Evolutionary conservation across 495 filamentous ascomycete species (phyloP), one percentile per base, ranked within the genome.

Genomic region (Talaromyces wortmannii): DNA sequence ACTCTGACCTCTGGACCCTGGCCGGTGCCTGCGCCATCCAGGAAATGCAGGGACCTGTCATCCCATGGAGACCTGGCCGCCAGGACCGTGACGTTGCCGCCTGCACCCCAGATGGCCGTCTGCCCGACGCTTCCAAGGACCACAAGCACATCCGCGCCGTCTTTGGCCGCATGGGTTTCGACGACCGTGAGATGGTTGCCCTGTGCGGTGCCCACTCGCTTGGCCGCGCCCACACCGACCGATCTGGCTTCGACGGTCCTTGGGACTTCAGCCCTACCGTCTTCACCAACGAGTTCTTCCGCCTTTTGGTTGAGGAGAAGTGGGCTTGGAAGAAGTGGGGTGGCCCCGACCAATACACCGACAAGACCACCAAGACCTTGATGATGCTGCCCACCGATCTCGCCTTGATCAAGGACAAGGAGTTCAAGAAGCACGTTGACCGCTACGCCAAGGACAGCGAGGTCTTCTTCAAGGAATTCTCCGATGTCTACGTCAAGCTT

Each of bases 311-410:
- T 40, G 83, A 89, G 17, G 91, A 96, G 84, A 95, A 95, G 79
- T 98, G 94, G 94, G 71, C 79, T 62, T 86, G 79, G 76, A 84
- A 82, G 75, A 96, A 96, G 84, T 97, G 94, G 94, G 83, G 92
- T 66, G 94, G 94, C 16, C 91, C 91, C 36, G 78, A 78, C 64
- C 81, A 95, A 80, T 92, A 82, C 70, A 81, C 91, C 71, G 94
- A 98, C 75, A 84, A 86, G 72, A 78, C 73, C 65, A 91, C 84
- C 61, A 89, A 91, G 79, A 80, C 80, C 48, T 75, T 98, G 61
- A 98, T 98, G 94, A 98, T 98, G 94, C 76, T 98, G 63, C 94
- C 94, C 55, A 85, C 90, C 55, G 94, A 98, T 66, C 84, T 95
- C 73, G 90, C 84, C 33, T 72, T 98, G 48, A 70, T 94, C 69